Evolutionary conservation across 208 protist species (phyloP), one percentile per base, ranked within the genome.

Genomic region (Borovskyia barvae): DNA sequence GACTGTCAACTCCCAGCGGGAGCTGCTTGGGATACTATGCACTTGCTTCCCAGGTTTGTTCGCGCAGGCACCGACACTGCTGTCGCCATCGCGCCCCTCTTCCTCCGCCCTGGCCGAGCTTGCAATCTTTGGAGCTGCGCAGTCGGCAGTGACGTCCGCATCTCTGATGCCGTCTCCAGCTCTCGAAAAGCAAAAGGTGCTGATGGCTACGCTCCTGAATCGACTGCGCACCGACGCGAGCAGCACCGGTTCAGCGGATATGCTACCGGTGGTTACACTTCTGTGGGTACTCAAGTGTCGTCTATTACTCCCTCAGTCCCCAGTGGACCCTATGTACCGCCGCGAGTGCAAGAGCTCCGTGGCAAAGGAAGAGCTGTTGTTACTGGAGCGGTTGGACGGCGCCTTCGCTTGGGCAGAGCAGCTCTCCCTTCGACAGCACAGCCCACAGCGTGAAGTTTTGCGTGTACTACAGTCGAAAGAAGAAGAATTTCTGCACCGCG

Each of bases 241-340:
- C n/a, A 72, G 36, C 28, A 39, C 45, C 30, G 63, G 49, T 29
- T 39, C 8, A 22, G 36, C 35, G 6, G 66, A 82, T 51, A 67
- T 69, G 29, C 46, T 85, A 36, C 53, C 64, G 2, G 75, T 54
- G 33, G 66, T 92, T 19, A 64, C 67, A 47, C 66, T 93, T 20
- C 70, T 88, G 14, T 87, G 76, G 49, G 68, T 67, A 28, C 58
- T 95, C 54, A 82, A 87, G 47, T 93, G 78, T 66, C 82, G 86
- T 9, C 64, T 95, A n/a, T 75, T 95, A 42, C 56, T 91, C 48
- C 90, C 90, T 28, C 63, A 47, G 25, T 84, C 71, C 9, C 90
- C 90, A 3, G 83, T 95, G 42, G 90, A 95, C 46, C 82, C 81
- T 28, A 92, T 92, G 81, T 85, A 80, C 66, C 74, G 77, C 41